Base-by-base conservation (phyloP, 2,329 filamentous ascomycete species). In the Diaporthe citriasiana region DNA sequence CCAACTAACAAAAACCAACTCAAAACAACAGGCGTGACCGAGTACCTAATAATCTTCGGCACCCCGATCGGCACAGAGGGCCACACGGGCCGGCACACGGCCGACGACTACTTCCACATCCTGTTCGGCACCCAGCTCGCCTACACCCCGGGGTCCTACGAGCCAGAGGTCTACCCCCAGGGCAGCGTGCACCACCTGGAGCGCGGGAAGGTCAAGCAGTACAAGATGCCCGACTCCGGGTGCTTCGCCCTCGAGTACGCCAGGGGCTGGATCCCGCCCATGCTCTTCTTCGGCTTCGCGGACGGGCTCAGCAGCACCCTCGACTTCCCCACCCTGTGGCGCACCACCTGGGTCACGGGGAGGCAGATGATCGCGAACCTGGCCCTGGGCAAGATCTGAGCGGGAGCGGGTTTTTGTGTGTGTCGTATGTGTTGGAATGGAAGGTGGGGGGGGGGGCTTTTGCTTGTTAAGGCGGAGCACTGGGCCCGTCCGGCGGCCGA, bases 21-120 rank as follows among this genome's bases (percentile, higher is more conserved):
- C 33, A 35, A 6, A 30, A 45, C n/a, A n/a, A n/a, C 66, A 90
- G 90, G 91, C 81, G 87, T 98, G 76, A 97, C 95, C 27, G 95
- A 98, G 84, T 97, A 97, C 85, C 87, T 97, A 78, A 97, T 97
- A 82, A 92, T 97, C 84, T 97, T 97, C 82, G 94, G 94, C 82
- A 94, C 93, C 1, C 89, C 94, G 13, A 85, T 95, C 78, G 95
- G 95, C 79, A 97, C 95, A 17, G 95, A 97, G 84, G 95, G 95
- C 76, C 95, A 97, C 87, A 91, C 91, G 1, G 95, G 95, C 77
- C 93, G 95, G 68, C 95, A 97, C 88, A 96, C 94, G 17, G 95
- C 95, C 22, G 94, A 97, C 84, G 95, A 98, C 87, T 98, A 97
- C 88, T 98, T 98, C 88, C 91, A 95, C 87, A 97, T 98, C 87